phyloP scores from a whole-genome alignment of 805 yeast genomes.

The Lachancea kluyveri region DNA sequence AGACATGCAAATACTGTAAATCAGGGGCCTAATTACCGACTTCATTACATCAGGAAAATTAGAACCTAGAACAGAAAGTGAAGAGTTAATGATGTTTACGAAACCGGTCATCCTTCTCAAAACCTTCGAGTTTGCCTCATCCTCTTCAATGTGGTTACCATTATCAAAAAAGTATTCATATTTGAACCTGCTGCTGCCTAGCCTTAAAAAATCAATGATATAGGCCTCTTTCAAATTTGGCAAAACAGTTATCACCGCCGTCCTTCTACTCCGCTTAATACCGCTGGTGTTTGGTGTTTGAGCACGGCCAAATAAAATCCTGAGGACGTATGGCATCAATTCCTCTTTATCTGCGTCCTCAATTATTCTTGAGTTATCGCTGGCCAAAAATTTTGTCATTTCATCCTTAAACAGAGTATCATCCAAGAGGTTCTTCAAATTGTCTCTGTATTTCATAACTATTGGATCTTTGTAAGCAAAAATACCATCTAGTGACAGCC shows the following conservation, averaged over 20 bases:
- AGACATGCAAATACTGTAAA: slow-evolving; percentile 49
- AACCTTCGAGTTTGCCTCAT: slow-evolving; percentile 25
- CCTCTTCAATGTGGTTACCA: slow-evolving; percentile 15
- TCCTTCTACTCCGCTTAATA: slow-evolving; percentile 63
- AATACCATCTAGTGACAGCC: slow-evolving; percentile 62
- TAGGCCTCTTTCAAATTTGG: slow-evolving; percentile 49
- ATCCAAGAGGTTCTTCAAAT: slow-evolving; percentile 68
- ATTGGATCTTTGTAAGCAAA: slow-evolving; percentile 55
- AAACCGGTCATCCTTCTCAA: slow-evolving; percentile 59
- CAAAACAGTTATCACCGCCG: slow-evolving; percentile 59
- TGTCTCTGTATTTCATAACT: slow-evolving; percentile 64
- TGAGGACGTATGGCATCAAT: slow-evolving; percentile 65
- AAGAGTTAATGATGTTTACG: slow-evolving; percentile 35
- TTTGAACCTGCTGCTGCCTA: slow-evolving; percentile 54
- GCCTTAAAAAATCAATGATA: slow-evolving; percentile 51
- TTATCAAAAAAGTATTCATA: slow-evolving; percentile 32
- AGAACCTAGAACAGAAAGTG: slow-evolving; percentile 45
- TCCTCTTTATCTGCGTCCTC: slow-evolving; percentile 52
- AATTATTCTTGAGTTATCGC: slow-evolving; percentile 44
- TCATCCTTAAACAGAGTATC: slow-evolving; percentile 85
- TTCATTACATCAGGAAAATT: slow-evolving; percentile 44
- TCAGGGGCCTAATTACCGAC: slow-evolving; percentile 48
- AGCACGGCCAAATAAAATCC: slow-evolving; percentile 83
- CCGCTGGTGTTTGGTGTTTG: slow-evolving; percentile 65
- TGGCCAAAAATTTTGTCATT: slow-evolving; percentile 50